Percentiles rank a stretch among this genome's conserved stretches.
These are phyloP conservation scores for Pseudozyma sp. DNA, from an alignment of 1,284 basidiomycete genomes.

Conservation along the genomic window DNA sequence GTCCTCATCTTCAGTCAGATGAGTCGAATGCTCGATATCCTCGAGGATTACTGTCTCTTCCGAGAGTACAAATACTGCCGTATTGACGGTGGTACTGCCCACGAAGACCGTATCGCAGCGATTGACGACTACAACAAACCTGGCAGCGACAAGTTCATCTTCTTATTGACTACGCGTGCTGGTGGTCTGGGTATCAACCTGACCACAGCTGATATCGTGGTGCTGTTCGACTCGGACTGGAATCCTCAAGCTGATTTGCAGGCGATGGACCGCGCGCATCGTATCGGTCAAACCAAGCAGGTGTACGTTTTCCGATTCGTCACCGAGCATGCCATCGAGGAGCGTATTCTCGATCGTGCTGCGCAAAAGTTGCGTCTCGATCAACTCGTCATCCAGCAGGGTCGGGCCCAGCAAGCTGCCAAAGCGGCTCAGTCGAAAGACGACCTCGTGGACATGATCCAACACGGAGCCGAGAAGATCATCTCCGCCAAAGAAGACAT, in stretches of 20 bases:
- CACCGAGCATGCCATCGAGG: slow-evolving; percentile 94
- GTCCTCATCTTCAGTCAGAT: slow-evolving; percentile 99
- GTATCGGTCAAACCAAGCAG: slow-evolving; percentile 98
- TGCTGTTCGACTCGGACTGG: slow-evolving; percentile 99
- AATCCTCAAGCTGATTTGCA: slow-evolving; percentile 99
- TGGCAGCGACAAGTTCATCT: slow-evolving; percentile 94
- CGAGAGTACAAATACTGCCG: slow-evolving; percentile 87
- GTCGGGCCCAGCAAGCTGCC: slow-evolving; percentile 75
- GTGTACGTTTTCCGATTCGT: slow-evolving; percentile 98
- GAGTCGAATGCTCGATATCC: slow-evolving; percentile 93
- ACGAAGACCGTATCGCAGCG: slow-evolving; percentile 92
- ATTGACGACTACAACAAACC: slow-evolving; percentile 99
- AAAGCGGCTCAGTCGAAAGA: slow-evolving; percentile 89
- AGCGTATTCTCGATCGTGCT: slow-evolving; percentile 94
- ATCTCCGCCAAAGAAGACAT: slow-evolving; percentile 78
- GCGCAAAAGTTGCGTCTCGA: slow-evolving; percentile 96
- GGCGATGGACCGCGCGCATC: slow-evolving; percentile 98
- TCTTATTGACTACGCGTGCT: slow-evolving; percentile 96
- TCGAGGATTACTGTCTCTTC: slow-evolving; percentile 98
- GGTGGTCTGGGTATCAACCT: slow-evolving; percentile 98
- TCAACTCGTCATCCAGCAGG: slow-evolving; percentile 98
- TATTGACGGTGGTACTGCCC: slow-evolving; percentile 93
- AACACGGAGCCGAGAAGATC: slow-evolving; percentile 96
- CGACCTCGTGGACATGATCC: slow-evolving; percentile 97
- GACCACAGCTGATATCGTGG: slow-evolving; percentile 92